Conservation (phyloP, 1,284 basidiomycete species). For the Boletus calvinii region DNA sequence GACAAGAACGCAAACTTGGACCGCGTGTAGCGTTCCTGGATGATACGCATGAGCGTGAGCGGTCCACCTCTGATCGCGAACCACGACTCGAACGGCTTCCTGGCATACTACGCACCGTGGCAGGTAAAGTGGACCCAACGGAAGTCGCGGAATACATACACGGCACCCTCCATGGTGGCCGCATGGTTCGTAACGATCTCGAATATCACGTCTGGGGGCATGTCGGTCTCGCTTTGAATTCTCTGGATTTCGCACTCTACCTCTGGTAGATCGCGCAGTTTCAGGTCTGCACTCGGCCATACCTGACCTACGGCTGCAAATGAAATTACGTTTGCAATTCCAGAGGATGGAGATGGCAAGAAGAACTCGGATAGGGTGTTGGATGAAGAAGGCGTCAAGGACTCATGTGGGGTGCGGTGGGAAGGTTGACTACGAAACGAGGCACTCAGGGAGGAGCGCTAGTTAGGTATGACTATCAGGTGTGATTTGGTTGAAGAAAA, state of each 20-base stretch:
- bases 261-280: background rate
- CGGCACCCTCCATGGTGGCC: too few relatives aligned
- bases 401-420: too few relatives aligned
- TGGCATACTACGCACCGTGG: background rate
- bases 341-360: too few relatives aligned
- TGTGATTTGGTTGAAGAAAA: too few relatives aligned
- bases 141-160: background rate
- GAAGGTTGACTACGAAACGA: too few relatives aligned
- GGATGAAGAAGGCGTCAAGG: too few relatives aligned
- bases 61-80: background rate
- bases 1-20: constrained; percentile 3
- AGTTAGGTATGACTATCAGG: too few relatives aligned
- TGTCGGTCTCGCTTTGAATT: constrained; percentile 3
- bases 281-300: background rate
- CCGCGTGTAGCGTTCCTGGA: background rate
- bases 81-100: background rate
- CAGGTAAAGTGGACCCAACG: background rate
- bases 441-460: too few relatives aligned
- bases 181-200: too few relatives aligned
- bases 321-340: too few relatives aligned
- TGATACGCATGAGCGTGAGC: constrained; percentile 1
- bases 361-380: too few relatives aligned
- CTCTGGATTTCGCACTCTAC: background rate
- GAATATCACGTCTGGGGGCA: background rate
- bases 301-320: too few relatives aligned